Evolutionary conservation across 768 basidiomycete genomes (phyloP).

Genomic region (Gyrodon lividus): DNA sequence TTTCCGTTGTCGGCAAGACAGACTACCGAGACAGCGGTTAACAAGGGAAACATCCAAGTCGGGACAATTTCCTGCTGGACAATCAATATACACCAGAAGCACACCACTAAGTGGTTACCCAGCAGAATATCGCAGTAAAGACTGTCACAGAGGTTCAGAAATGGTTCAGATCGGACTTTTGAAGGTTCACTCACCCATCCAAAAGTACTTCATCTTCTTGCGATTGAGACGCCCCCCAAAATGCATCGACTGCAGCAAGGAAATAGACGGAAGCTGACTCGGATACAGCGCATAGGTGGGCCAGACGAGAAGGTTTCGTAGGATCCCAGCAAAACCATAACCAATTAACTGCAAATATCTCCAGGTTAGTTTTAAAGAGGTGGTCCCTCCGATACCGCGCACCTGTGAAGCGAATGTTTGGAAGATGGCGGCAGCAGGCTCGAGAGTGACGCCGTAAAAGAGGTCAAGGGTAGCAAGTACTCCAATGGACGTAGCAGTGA

Average conservation of each 20-base stretch:
- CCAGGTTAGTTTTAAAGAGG: neutral
- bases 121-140: constrained; percentile 47
- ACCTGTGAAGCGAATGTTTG: constrained; percentile 51
- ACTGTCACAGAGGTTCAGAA: constrained; percentile 13
- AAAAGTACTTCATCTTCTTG: constrained; percentile 53
- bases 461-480: constrained; percentile 60
- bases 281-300: constrained; percentile 57
- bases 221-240: constrained; percentile 49
- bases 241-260: constrained; percentile 52
- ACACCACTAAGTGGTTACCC: constrained; percentile 33
- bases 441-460: constrained; percentile 50
- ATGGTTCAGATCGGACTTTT: neutral
- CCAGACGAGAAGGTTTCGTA: constrained; percentile 50
- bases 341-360: constrained; percentile 34
- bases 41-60: constrained; percentile 28
- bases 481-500: constrained; percentile 56
- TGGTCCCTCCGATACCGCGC: neutral
- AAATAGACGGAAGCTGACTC: constrained; percentile 49
- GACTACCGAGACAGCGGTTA: constrained; percentile 49
- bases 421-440: too few species aligned
- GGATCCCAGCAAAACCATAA: constrained; percentile 37
- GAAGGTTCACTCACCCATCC: constrained; percentile 44
- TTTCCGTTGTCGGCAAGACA: constrained; percentile 49
- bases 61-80: constrained; percentile 11
- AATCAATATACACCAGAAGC: neutral